A percentile compares a stretch with the other conserved stretches of the same genome.
These are phyloP conservation scores for Brettanomyces bruxellensis DNA, from an alignment of 805 yeast genomes.

Conservation along the genomic window DNA sequence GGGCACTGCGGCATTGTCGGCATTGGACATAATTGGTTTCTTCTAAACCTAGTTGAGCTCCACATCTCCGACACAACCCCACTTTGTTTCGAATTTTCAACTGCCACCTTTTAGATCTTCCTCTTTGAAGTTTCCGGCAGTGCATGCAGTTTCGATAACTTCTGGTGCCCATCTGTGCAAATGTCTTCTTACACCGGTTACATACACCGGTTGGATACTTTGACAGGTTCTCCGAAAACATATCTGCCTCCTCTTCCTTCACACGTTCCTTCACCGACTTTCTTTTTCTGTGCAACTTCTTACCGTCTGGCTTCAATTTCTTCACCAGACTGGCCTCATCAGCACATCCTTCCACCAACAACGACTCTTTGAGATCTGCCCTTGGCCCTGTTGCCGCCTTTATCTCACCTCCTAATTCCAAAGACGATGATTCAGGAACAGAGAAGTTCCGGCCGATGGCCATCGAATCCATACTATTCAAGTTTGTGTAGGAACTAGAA, in stretches of 20 bases:
- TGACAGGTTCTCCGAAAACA: conserved; percentile 2
- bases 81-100: conserved; percentile 46
- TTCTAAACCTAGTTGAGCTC: conserved; percentile 36
- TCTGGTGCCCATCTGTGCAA: conserved; percentile 38
- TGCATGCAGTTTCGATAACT: conserved; percentile 51
- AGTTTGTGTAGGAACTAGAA: neutral
- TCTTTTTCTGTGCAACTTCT: too few species aligned
- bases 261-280: too few species aligned
- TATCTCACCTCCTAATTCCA: too few species aligned
- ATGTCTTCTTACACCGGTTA: conserved; percentile 52
- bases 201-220: conserved; percentile 24
- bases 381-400: too few species aligned
- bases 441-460: neutral
- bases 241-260: conserved; percentile 1
- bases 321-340: too few species aligned
- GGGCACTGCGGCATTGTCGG: conserved; percentile 46
- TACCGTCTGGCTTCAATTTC: too few species aligned
- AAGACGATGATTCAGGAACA: too few species aligned
- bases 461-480: neutral
- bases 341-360: too few species aligned
- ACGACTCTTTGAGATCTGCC: too few species aligned
- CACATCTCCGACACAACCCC: conserved; percentile 62
- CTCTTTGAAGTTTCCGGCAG: conserved; percentile 56
- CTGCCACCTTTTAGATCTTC: conserved; percentile 59
- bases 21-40: conserved; percentile 45